Evolutionary conservation across 106 monocot genomes (phyloP).

Genomic region (Posidonia australis): DNA sequence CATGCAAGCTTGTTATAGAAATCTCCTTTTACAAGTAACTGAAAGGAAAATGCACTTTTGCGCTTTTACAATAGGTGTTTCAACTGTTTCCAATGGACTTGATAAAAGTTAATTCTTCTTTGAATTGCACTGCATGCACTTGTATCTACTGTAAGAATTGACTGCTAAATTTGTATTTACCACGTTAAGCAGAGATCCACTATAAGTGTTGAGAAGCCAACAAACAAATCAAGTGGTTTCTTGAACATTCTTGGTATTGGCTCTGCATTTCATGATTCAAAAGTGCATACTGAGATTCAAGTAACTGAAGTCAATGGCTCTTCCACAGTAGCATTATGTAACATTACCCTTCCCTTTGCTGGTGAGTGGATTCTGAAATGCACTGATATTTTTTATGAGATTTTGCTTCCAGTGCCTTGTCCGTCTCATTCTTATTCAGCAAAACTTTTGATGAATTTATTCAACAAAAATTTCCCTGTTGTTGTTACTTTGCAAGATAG

Average conservation of each 20-base stretch:
- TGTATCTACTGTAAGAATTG: too few relatives aligned
- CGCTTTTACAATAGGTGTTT: too few relatives aligned
- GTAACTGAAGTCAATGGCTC: slow-evolving; percentile 7
- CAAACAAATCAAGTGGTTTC: slow-evolving; percentile 1
- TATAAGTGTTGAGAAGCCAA: not conserved
- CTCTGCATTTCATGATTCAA: slow-evolving; percentile 1
- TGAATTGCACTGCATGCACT: too few relatives aligned
- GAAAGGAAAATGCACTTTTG: too few relatives aligned
- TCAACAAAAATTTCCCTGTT: too few relatives aligned
- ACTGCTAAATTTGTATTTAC: not conserved
- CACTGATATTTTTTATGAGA: not conserved
- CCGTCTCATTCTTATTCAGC: too few relatives aligned
- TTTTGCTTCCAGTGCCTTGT: not conserved
- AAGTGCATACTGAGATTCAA: slow-evolving; percentile 1
- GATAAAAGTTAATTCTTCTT: too few relatives aligned
- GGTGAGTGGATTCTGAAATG: slow-evolving; percentile 9
- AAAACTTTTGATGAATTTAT: too few relatives aligned
- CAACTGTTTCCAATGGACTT: too few relatives aligned
- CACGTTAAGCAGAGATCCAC: not conserved
- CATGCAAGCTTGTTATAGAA: too few relatives aligned
- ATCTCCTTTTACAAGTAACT: too few relatives aligned
- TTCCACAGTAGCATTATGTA: slow-evolving; percentile 7
- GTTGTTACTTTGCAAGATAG: too few relatives aligned
- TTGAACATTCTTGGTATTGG: not conserved
- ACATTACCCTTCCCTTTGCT: slow-evolving; percentile 9